Base-by-base conservation (phyloP, 768 basidiomycete genomes). In the Obba rivulosa region DNA sequence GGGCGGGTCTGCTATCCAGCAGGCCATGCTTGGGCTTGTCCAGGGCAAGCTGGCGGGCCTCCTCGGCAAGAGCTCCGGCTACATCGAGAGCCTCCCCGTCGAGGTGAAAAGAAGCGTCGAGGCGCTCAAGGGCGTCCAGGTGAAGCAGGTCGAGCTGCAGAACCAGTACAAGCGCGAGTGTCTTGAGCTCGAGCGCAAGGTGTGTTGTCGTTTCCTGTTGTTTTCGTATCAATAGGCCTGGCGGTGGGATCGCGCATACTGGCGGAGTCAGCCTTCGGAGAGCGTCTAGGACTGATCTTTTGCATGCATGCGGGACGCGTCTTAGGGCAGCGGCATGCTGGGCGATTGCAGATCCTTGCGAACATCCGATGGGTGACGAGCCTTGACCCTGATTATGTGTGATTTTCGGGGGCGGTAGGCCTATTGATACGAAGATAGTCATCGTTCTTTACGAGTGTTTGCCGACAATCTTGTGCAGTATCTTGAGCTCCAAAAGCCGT, bases 161-260 rank as follows among this genome's bases (percentile, higher is more conserved):
- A 87, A 87, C 59, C 80, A 92, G 75, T 92, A 94, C 76, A 96
- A 97, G 69, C 80, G 84, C 63, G 95, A 97, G 67, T 91, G 93
- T 61, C 75, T 96, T 40, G 91, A 94, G 67, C 77, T 98, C 47
- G 94, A 98, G 76, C 91, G 93, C 73, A 96, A 95, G 77, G 92
- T 90, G 56, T 45, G 78, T 61, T 39, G 54, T 49, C 8, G 22
- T 8, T 40, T 34, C 24, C 21, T 9, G 9, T 3, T 14, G 5
- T 23, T 20, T 4, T 38, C 13, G 14, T 14, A 16, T 8, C 20
- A 22, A n/a, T 4, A n/a, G n/a, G n/a, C n/a, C n/a, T n/a, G n/a
- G n/a, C n/a, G n/a, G n/a, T n/a, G n/a, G n/a, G n/a, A n/a, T n/a
- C n/a, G n/a, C n/a, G n/a, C n/a, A n/a, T n/a, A n/a, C n/a, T n/a